Conservation (phyloP, 345 rosid genomes). For the Hibiscus mutabilis region DNA sequence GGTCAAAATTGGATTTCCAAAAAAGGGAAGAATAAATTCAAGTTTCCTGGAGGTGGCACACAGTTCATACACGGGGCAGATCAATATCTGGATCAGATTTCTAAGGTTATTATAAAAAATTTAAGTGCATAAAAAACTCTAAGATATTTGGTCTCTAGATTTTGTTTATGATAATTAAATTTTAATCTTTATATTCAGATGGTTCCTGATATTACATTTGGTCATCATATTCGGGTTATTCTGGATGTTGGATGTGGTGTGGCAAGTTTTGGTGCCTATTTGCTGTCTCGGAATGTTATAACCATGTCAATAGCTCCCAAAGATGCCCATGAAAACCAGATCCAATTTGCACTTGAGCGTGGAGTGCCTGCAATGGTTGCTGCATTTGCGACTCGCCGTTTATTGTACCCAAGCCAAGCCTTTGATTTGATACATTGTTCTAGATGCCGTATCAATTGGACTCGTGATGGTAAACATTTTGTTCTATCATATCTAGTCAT, state of each 20-base stretch:
- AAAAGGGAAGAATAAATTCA: conserved; percentile 66
- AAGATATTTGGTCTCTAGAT: background rate
- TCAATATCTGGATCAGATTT: conserved; percentile 75
- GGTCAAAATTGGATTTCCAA: conserved; percentile 51
- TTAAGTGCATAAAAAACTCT: background rate
- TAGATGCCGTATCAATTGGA: conserved; percentile 97
- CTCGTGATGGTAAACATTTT: conserved; percentile 70
- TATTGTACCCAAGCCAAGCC: conserved; percentile 93
- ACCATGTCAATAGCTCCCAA: conserved; percentile 92
- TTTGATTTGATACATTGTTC: conserved; percentile 96
- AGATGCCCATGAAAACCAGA: conserved; percentile 97
- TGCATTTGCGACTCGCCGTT: conserved; percentile 74
- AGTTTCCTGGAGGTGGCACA: conserved; percentile 97
- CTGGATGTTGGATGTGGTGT: conserved; percentile 95
- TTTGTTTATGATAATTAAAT: conserved; percentile 12
- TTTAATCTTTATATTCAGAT: conserved; percentile 39
- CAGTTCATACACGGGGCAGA: conserved; percentile 97
- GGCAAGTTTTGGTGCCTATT: conserved; percentile 98
- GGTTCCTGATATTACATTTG: conserved; percentile 76
- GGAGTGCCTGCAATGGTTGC: conserved; percentile 99
- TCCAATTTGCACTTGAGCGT: conserved; percentile 97
- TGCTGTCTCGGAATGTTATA: conserved; percentile 63
- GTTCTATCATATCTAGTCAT: background rate
- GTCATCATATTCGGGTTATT: conserved; percentile 60
- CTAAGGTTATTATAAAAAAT: conserved; percentile 37